phyloP scores from a whole-genome alignment of 257 asterid species.

The Nicotiana otophora region DNA sequence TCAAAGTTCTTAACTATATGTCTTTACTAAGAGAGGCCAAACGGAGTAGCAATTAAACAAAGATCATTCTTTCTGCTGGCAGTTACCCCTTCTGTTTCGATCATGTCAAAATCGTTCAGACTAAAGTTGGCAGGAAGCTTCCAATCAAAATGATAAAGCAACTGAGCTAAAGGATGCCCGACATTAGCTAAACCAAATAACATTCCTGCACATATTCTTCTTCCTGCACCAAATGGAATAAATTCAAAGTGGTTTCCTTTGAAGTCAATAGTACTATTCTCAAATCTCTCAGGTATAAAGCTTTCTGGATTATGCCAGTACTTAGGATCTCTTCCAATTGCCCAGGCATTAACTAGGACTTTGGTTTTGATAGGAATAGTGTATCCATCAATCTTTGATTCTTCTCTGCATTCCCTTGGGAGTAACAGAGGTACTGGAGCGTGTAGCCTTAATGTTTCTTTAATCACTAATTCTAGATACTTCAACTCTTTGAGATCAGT shows the following conservation, averaged over 20 bases:
- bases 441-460: neutral
- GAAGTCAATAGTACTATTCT: no score
- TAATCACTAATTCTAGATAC: neutral
- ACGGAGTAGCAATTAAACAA: constrained; percentile 4
- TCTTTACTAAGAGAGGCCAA: neutral
- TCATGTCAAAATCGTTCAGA: neutral
- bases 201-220: no score
- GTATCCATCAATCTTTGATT: neutral
- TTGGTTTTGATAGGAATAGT: neutral
- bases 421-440: neutral
- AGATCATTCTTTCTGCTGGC: neutral
- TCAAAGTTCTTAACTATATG: neutral
- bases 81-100: neutral
- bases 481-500: neutral
- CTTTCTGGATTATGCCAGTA: neutral
- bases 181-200: no score
- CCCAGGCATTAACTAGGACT: neutral
- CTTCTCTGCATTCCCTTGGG: constrained; percentile 9
- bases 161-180: constrained; percentile 4
- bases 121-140: neutral
- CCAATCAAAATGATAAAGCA: neutral
- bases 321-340: no score
- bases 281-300: no score
- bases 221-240: no score
- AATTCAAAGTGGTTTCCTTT: no score